phyloP scores from a whole-genome alignment of 345 rosid species.

The Streptanthus diversifolius region DNA sequence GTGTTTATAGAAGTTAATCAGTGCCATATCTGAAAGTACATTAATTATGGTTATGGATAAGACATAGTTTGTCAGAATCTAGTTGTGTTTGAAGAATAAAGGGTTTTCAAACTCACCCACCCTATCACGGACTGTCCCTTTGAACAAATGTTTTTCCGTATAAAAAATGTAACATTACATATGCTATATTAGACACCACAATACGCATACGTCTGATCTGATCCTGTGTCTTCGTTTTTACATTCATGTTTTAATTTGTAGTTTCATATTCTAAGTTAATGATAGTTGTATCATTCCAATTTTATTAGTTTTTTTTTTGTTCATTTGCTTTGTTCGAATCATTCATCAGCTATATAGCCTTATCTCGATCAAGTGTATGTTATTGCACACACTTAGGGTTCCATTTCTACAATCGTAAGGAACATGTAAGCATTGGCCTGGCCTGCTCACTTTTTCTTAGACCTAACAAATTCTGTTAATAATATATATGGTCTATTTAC shows the following conservation, averaged over 20 bases:
- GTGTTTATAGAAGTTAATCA: not conserved
- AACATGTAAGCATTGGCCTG: not conserved
- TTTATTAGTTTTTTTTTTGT: not conserved
- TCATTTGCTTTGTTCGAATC: not conserved
- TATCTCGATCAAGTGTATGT: not conserved
- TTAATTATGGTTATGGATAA: not conserved
- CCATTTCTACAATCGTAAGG: not conserved
- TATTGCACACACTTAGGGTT: not conserved
- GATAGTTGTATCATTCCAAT: not conserved
- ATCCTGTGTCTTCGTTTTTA: not conserved
- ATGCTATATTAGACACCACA: slow-evolving; percentile 27
- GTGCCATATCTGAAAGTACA: slow-evolving; percentile 1
- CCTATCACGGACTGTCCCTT: slow-evolving; percentile 9
- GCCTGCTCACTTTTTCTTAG: not conserved
- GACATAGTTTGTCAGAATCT: slow-evolving; percentile 23
- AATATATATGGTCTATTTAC: not conserved
- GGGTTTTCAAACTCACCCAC: not conserved
- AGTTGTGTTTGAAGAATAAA: slow-evolving; percentile 17
- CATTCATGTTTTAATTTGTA: not conserved
- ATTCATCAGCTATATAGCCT: not conserved
- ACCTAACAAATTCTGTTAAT: not conserved
- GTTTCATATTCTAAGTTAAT: not conserved
- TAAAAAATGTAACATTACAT: slow-evolving; percentile 28
- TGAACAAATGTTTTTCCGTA: slow-evolving; percentile 13
- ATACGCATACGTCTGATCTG: slow-evolving; percentile 4